Base-by-base conservation (phyloP, 2,329 filamentous ascomycete species). In the Ophiostoma tasmaniense region DNA sequence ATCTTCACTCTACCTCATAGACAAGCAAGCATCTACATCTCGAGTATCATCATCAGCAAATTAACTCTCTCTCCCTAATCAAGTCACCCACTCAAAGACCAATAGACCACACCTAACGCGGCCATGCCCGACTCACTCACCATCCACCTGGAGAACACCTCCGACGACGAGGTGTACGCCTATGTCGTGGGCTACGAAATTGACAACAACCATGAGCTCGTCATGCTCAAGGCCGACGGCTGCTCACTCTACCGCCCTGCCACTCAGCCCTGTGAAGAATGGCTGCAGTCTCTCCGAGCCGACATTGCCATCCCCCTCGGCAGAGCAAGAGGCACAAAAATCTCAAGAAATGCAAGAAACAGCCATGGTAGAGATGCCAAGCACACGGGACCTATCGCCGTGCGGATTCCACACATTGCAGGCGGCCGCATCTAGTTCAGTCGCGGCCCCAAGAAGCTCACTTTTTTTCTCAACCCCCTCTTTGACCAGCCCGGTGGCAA, bases 401-500 rank as follows among this genome's bases (percentile, higher is more conserved):
- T 86, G 10, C 83, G 80, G 0, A 87, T 90, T 67, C 88, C 88
- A 1, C 87, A 87, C 73, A 81, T 90, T 8, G 86, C 86, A 5
- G 87, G 87, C 22, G 87, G 83, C 0, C 81, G 88, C 67, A 83
- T 90, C 74, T 90, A 86, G 84, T 86, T 90, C 74, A 83, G 82
- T 37, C 80, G 85, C 67, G 83, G 82, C 71, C 82, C 82, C 70
- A 75, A 76, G 11, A 81, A 80, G 39, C 79, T 90, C 39, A 85
- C 81, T 0, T 90, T 90, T 75, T 78, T 86, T 10, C 78, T 90
- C 37, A 90, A 90, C 73, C 87, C 86, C 0, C 17, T 59, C 62
- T 59, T 25, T 30, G 64, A 65, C 86, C 84, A 0, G 20, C 11
- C 13, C 64, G 35, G n/a, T 6, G 35, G 13, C 20, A 4, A 22